Conservation (phyloP, 2,329 filamentous ascomycete genomes). For the Xylariales sp. region DNA sequence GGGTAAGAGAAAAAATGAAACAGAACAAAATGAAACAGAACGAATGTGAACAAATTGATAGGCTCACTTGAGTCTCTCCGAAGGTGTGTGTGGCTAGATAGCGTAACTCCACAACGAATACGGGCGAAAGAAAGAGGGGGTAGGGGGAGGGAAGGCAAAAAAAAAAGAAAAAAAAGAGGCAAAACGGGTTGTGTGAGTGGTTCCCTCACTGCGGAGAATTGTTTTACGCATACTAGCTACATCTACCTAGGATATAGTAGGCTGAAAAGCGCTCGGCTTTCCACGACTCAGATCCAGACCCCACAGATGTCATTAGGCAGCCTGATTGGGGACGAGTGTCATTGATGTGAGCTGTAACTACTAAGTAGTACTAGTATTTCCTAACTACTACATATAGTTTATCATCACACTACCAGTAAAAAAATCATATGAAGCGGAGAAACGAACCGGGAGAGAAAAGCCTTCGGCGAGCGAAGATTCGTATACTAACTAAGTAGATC, state of each 20-base stretch:
- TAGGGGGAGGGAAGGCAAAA: not conserved
- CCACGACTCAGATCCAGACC: conserved; percentile 9
- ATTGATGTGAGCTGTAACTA: too few species aligned
- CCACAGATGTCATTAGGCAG: not conserved
- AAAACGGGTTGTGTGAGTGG: conserved; percentile 4
- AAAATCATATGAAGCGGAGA: too few species aligned
- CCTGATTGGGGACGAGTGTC: too few species aligned
- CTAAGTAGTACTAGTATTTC: not conserved
- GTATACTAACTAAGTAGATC: too few species aligned
- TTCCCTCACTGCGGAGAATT: not conserved
- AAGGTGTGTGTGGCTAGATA: conserved; percentile 16
- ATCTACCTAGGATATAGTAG: too few species aligned
- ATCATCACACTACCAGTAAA: not conserved
- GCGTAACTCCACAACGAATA: not conserved
- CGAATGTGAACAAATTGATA: conserved; percentile 44
- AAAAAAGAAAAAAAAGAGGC: not conserved
- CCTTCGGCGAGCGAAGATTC: too few species aligned
- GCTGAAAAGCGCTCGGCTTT: not conserved
- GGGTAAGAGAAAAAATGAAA: not conserved
- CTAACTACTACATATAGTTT: conserved; percentile 1
- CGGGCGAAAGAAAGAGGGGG: not conserved
- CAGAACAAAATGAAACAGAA: not conserved
- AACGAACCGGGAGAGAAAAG: too few species aligned
- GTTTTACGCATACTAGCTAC: not conserved
- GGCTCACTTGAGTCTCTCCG: conserved; percentile 44